Evolutionary conservation across 352 stramenopile genomes (phyloP), one percentile per base, ranked within the genome.

Genomic region (Elongisporangium senticosum): DNA sequence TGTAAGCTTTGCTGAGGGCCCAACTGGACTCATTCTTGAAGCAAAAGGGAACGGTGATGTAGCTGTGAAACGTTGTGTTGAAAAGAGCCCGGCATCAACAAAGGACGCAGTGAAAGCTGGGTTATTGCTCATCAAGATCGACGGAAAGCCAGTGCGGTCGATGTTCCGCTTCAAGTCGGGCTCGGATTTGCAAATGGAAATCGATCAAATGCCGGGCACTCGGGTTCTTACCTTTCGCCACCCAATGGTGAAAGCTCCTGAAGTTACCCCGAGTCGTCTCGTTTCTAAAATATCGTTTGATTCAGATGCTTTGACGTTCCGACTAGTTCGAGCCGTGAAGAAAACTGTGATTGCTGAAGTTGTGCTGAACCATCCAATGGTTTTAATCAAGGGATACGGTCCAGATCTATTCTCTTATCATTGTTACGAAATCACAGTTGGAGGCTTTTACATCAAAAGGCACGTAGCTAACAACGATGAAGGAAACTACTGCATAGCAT

Each of bases 181-280:
- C 0, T 39, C 74, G 10, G 80, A 93, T 59, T 57, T 89, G 28
- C 74, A 89, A 56, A 33, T 73, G 2, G 66, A 69, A 7, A 65
- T 96, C 15, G 70, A 95, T 50, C 58, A 58, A 0, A 88, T 87
- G 57, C 52, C 67, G 19, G 71, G 59, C 24, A 57, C 59, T 26
- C 78, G 85, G 28, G 68, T 93, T 6, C 58, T 96, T 52, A 96
- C 84, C 0, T 96, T 96, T 60, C 85, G 83, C 4, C 80, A 95
- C 56, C 87, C 85, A 0, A 61, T 77, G 10, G 75, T 85, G 24
- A 79, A 76, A 43, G 60, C 75, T 8, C 64, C 70, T 10, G 72
- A 84, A 47, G 67, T 92, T 7, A 92, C 81, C 17, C 82, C 85
- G 4, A 62, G 69, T 26, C 75, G 64, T 1, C 21, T 74, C 7